phyloP scores from a whole-genome alignment of 1,284 basidiomycete genomes.

The Stygiomarasmius scandens region DNA sequence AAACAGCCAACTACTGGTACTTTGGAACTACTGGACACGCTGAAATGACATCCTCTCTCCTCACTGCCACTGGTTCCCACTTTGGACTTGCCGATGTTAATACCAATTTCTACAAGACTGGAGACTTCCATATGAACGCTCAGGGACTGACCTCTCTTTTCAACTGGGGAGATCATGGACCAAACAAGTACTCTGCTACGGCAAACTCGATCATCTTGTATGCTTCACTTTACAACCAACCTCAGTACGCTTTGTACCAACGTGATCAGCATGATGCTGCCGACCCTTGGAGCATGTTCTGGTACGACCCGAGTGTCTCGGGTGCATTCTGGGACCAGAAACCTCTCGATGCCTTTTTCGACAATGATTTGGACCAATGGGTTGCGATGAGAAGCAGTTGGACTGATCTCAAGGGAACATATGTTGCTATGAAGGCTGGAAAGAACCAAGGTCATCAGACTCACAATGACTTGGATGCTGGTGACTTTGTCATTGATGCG shows the following conservation, averaged over 20 bases:
- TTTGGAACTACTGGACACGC: slow-evolving; percentile 33
- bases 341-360: slow-evolving; percentile 83
- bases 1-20: slow-evolving; percentile 97
- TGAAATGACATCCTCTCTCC: slow-evolving; percentile 63
- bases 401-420: slow-evolving; percentile 86
- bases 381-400: slow-evolving; percentile 88
- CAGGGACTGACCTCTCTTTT: slow-evolving; percentile 87
- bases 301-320: slow-evolving; percentile 83
- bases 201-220: slow-evolving; percentile 80
- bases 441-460: slow-evolving; percentile 80
- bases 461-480: slow-evolving; percentile 91
- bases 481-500: slow-evolving; percentile 95
- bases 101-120: slow-evolving; percentile 69
- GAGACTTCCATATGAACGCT: slow-evolving; percentile 89
- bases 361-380: slow-evolving; percentile 74
- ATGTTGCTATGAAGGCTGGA: slow-evolving; percentile 88
- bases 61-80: slow-evolving; percentile 85
- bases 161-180: slow-evolving; percentile 91
- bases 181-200: slow-evolving; percentile 90
- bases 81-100: slow-evolving; percentile 76
- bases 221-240: slow-evolving; percentile 66
- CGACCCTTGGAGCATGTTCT: slow-evolving; percentile 96
- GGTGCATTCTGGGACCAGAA: slow-evolving; percentile 93
- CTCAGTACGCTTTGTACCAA: slow-evolving; percentile 85
- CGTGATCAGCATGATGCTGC: slow-evolving; percentile 87